phyloP scores from a whole-genome alignment of 148 eudicot genomes.

The Bassia scoparia region DNA sequence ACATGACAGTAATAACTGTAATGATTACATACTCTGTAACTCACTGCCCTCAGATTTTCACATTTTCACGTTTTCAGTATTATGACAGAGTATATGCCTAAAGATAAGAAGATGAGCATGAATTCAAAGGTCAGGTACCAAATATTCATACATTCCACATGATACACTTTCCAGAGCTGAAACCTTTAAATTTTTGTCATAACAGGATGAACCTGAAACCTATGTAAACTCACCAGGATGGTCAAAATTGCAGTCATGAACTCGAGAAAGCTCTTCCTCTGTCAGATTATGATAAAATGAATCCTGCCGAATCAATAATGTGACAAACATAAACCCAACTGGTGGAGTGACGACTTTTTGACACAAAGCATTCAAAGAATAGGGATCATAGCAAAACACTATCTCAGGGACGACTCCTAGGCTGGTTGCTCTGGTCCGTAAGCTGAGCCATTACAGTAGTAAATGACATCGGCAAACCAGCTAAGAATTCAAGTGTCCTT shows the following conservation, averaged over 20 bases:
- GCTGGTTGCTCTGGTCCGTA: neutral
- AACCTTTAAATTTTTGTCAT: neutral
- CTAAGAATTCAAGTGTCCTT: neutral
- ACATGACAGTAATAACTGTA: neutral
- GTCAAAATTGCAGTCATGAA: slow-evolving; percentile 90
- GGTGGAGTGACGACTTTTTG: neutral
- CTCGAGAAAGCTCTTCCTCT: slow-evolving; percentile 73
- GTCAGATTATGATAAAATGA: slow-evolving; percentile 83
- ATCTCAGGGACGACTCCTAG: neutral
- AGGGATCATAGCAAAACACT: neutral
- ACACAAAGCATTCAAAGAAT: slow-evolving; percentile 3
- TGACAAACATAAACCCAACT: neutral
- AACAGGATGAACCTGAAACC: neutral
- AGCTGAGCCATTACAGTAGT: neutral
- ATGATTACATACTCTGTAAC: neutral
- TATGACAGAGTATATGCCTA: neutral
- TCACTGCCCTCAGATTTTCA: neutral
- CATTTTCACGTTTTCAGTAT: neutral
- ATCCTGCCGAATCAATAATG: slow-evolving; percentile 55
- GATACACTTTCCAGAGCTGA: neutral
- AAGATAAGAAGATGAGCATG: neutral
- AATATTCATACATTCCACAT: neutral
- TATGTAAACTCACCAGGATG: slow-evolving; percentile 73
- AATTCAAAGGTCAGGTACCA: neutral
- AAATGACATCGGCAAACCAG: neutral